These are phyloP conservation scores for Kluyveromyces sp. DNA, from an alignment of 1,139 yeast species.

Conservation along the genomic window DNA sequence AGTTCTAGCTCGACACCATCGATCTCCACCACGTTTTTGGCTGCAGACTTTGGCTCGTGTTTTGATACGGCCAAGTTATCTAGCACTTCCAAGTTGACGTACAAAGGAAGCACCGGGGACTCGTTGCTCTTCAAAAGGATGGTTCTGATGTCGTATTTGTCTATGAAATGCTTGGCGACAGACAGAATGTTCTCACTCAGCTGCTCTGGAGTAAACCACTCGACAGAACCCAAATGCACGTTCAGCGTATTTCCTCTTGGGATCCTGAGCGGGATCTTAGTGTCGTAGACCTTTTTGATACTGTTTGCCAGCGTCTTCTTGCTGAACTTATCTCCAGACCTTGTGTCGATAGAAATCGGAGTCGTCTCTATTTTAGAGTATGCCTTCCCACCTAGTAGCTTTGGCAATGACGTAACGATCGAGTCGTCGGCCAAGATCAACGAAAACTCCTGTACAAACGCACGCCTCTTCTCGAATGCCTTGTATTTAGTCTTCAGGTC, in stretches of 20 bases:
- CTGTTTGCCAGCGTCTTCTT: slow-evolving; percentile 50
- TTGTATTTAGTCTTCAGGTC: slow-evolving; percentile 62
- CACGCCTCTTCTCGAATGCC: slow-evolving; percentile 65
- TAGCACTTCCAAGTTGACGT: slow-evolving; percentile 56
- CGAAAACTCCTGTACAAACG: slow-evolving; percentile 53
- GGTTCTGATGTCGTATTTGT: slow-evolving; percentile 46
- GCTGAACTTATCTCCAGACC: slow-evolving; percentile 40
- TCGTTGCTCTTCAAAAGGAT: slow-evolving; percentile 60
- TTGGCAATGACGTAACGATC: slow-evolving; percentile 72
- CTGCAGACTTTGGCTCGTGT: slow-evolving; percentile 27
- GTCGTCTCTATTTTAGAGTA: slow-evolving; percentile 60
- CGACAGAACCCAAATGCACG: slow-evolving; percentile 59
- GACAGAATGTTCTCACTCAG: slow-evolving; percentile 50
- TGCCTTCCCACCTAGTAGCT: slow-evolving; percentile 76
- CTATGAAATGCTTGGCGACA: slow-evolving; percentile 45
- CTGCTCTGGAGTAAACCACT: slow-evolving; percentile 35
- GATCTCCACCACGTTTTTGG: slow-evolving; percentile 34
- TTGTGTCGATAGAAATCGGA: slow-evolving; percentile 60
- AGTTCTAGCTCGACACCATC: slow-evolving; percentile 39
- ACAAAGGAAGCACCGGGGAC: slow-evolving; percentile 84
- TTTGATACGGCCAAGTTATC: slow-evolving; percentile 35
- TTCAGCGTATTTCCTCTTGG: slow-evolving; percentile 70
- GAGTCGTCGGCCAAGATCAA: slow-evolving; percentile 80
- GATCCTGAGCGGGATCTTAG: slow-evolving; percentile 55
- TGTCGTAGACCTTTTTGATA: slow-evolving; percentile 47